Evolutionary conservation across 2,329 filamentous ascomycete genomes (phyloP).

Genomic region (Phialemoniopsis sp.): DNA sequence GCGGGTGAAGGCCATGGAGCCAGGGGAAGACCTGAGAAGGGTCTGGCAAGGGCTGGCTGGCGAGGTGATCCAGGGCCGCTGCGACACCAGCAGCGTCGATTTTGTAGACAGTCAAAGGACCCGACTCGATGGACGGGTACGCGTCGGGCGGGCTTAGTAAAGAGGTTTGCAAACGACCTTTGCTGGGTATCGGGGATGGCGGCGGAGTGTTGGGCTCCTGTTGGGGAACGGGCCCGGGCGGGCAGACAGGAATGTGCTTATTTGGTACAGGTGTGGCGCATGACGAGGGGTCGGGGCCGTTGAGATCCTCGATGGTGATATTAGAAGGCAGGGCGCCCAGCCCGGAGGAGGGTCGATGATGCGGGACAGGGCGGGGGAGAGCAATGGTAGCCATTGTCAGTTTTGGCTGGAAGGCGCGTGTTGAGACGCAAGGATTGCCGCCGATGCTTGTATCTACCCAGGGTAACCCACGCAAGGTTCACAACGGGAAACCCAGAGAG

Average conservation of each 20-base stretch:
- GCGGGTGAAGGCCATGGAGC: conserved; percentile 87
- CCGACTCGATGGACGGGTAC: conserved; percentile 48
- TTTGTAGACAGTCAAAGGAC: conserved; percentile 62
- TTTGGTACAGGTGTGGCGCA: conserved; percentile 61
- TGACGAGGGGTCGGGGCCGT: conserved; percentile 21
- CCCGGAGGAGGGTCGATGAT: conserved; percentile 23
- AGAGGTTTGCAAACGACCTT: conserved; percentile 48
- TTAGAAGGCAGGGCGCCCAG: conserved; percentile 21
- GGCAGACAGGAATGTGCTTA: conserved; percentile 85
- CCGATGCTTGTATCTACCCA: no score
- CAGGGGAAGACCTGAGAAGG: conserved; percentile 90
- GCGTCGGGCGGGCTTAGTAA: conserved; percentile 70
- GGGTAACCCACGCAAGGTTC: no score
- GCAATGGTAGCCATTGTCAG: conserved; percentile 52
- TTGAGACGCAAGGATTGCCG: not conserved
- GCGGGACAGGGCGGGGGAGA: conserved; percentile 29
- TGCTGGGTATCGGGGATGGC: conserved; percentile 19
- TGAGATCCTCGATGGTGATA: conserved; percentile 29
- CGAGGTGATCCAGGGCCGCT: conserved; percentile 69
- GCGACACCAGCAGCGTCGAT: conserved; percentile 67
- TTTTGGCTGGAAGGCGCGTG: not conserved
- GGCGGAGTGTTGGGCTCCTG: conserved; percentile 58
- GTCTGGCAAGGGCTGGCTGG: conserved; percentile 78
- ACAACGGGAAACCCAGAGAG: no score
- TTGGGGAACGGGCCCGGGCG: conserved; percentile 65